phyloP scores from a whole-genome alignment of 495 filamentous ascomycete genomes.

The Podospora pseudoanserina region DNA sequence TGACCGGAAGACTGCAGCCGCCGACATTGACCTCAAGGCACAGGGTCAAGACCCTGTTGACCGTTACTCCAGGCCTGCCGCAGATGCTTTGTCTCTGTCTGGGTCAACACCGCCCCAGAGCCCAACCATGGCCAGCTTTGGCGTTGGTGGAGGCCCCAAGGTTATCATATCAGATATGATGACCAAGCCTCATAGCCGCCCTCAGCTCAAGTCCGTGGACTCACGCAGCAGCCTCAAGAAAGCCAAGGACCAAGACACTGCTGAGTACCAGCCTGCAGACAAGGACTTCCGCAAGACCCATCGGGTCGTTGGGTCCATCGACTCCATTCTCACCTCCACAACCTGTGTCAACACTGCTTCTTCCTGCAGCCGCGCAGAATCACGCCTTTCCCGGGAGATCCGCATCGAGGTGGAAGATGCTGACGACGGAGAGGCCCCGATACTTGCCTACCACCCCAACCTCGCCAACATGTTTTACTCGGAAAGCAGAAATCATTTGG shows the following conservation, averaged over 20 bases:
- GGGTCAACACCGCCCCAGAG: slow-evolving; percentile 32
- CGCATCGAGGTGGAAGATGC: slow-evolving; percentile 19
- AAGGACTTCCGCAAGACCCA: slow-evolving; percentile 26
- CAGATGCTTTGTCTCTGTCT: slow-evolving; percentile 26
- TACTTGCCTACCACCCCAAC: slow-evolving; percentile 1
- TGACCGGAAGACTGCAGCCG: slow-evolving; percentile 26
- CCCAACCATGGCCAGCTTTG: slow-evolving; percentile 22
- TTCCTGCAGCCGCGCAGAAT: slow-evolving; percentile 32
- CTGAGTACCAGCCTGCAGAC: slow-evolving; percentile 10
- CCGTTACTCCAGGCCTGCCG: slow-evolving; percentile 11
- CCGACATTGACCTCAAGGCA: slow-evolving; percentile 11
- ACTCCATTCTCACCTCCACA: slow-evolving; percentile 33
- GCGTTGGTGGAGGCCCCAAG: slow-evolving; percentile 14
- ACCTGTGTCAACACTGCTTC: slow-evolving; percentile 35
- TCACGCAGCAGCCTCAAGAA: slow-evolving; percentile 8
- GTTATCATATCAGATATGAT: slow-evolving; percentile 16
- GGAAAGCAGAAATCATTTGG: slow-evolving; percentile 10
- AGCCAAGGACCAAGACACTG: slow-evolving; percentile 5
- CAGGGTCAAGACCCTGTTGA: slow-evolving; percentile 11
- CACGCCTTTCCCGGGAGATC: slow-evolving; percentile 26
- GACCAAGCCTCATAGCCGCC: slow-evolving; percentile 14
- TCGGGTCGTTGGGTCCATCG: slow-evolving; percentile 32
- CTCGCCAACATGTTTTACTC: slow-evolving; percentile 15
- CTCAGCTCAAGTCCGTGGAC: slow-evolving; percentile 16
- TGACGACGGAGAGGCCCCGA: slow-evolving; percentile 8